Base-by-base conservation (phyloP, 1,284 basidiomycete species). In the Sporisorium reilianum region DNA sequence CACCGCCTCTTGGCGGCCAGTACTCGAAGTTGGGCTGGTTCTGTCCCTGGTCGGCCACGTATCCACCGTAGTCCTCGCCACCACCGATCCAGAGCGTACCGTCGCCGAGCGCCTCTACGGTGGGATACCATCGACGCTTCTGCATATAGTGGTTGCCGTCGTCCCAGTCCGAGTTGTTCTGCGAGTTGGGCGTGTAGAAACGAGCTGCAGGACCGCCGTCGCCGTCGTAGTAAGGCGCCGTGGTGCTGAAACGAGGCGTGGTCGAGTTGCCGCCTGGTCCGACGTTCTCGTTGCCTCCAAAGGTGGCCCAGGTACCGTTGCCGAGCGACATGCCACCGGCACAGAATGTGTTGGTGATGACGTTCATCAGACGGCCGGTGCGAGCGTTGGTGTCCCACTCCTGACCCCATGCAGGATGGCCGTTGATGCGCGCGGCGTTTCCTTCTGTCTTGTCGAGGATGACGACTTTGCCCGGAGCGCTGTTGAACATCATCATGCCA, bases 371-470 rank as follows among this genome's bases (percentile, higher is more conserved):
- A 9, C 74, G 62, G 40, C 61, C 64, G 5, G 75, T 62, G 44
- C 80, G 78, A 45, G 53, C 60, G 4, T 52, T 45, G 25, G 79
- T 73, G 38, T 70, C 70, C 62, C 77, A 66, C 50, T 80, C 67
- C 18, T 76, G 42, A 22, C 71, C 80, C 79, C 80, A 81, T 5
- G 77, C 74, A 26, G 79, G 71, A 20, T 74, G 71, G 6, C 71
- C 71, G 18, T 74, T 69, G 65, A 78, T 62, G 22, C 52, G 55
- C 12, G 55, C 55, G 11, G 68, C 72, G 57, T 85, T 85, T 65
- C 81, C 78, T 63, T 86, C 84, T 20, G 75, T 78, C 66, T 85
- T 85, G 78, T 85, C 85, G 44, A 85, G 77, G 55, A 85, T 83
- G 64, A 82, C 80, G 41, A 85, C 80, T 42, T 74, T 73, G 52